Percentiles rank a stretch among this genome's conserved stretches.
Evolutionary conservation across 768 basidiomycete genomes (phyloP).

Genomic region (Termitomyces sp.): DNA sequence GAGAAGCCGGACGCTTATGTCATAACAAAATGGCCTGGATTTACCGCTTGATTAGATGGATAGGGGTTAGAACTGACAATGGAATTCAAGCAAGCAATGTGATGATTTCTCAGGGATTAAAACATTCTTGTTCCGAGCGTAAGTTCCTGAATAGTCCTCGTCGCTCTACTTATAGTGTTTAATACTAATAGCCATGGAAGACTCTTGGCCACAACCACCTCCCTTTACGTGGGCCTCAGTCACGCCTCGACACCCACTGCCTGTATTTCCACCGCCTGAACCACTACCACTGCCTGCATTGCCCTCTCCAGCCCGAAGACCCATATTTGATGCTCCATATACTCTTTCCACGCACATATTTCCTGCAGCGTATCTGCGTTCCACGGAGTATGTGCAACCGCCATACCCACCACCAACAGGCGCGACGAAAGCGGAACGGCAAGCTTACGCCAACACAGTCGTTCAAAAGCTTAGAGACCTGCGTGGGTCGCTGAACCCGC

Average conservation of each 20-base stretch:
- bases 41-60: too few relatives aligned
- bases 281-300: slow-evolving; percentile 27
- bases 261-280: slow-evolving; percentile 33
- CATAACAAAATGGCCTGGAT: too few relatives aligned
- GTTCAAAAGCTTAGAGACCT: slow-evolving; percentile 20
- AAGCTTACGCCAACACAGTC: slow-evolving; percentile 18
- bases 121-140: too few relatives aligned
- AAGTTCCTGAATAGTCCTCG: too few relatives aligned
- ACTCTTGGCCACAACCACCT: slow-evolving; percentile 17
- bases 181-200: neutral
- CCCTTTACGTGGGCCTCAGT: slow-evolving; percentile 23
- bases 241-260: slow-evolving; percentile 21
- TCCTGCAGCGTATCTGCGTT: slow-evolving; percentile 47
- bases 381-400: slow-evolving; percentile 33
- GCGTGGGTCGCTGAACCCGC: slow-evolving; percentile 25
- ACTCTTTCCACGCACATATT: slow-evolving; percentile 48
- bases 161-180: too few relatives aligned
- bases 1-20: too few relatives aligned
- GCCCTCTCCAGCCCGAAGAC: slow-evolving; percentile 32
- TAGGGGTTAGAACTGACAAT: too few relatives aligned
- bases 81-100: too few relatives aligned
- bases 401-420: slow-evolving; percentile 23
- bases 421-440: slow-evolving; percentile 32
- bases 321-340: slow-evolving; percentile 29
- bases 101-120: too few relatives aligned